Evolutionary conservation across 192 early-diverging fungal species (phyloP), one percentile per base, ranked within the genome.

Genomic region (Backusella mclennaniae): DNA sequence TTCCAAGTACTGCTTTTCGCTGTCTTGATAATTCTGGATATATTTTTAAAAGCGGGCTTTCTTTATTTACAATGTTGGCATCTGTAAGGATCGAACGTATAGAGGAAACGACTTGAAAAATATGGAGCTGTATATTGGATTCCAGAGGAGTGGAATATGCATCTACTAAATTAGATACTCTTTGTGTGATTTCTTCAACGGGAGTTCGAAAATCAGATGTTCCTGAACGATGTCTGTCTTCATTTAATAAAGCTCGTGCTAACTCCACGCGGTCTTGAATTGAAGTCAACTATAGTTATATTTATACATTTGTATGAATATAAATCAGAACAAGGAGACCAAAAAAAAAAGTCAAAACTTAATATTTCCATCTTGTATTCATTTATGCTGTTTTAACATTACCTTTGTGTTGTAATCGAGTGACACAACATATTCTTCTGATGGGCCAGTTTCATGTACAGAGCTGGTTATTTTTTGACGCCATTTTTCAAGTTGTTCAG

Each of bases 21-120:
- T 82, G 81, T 9, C 76, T 52, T 4, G 76, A 73, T 26, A 82
- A 36, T 72, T 78, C 81, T 21, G 81, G 81, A 56, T 39, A 78
- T 21, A 42, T 42, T 26, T 75, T 69, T n/a, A 82, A 63, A 29
- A 82, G 70, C 66, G 81, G 81, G n/a, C 72, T 74, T 39, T 82
- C 81, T 36, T 82, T 82, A 35, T 42, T 71, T 4, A 82, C 76
- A 8, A 70, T 72, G 21, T 77, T 59, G 23, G 76, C 76, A 11
- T 69, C 69, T 56, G 69, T 72, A 44, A 77, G 35, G 15, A 77
- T 59, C 17, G 76, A 71, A 3, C 76, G 69, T 66, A 77, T 72
- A 12, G 76, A 71, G 6, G 69, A 77, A 29, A 77, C 70, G 6
- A 77, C 76, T 29, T 71, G 76, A 56, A 77, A 77, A 2, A 72